Evolutionary conservation across 2,329 filamentous ascomycete genomes (phyloP), one percentile per base, ranked within the genome.

Genomic region (Daldinia sp.): DNA sequence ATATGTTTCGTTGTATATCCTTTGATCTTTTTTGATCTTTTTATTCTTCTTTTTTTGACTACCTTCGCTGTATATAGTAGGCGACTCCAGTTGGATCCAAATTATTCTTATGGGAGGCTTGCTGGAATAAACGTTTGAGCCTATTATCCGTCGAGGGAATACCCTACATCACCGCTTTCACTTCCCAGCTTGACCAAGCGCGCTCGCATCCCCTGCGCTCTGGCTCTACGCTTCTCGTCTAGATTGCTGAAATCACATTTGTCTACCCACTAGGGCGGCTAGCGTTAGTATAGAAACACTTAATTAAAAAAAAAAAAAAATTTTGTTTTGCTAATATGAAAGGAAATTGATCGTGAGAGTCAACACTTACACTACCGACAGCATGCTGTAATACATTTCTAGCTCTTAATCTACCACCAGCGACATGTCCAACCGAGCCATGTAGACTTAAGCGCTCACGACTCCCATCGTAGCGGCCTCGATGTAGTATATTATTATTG

Each of bases 401-500:
- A 52, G 90, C 89, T 60, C 90, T 77, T 62, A 84, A 77, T 39
- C 70, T 74, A 58, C 85, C 84, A 1, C 85, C 87, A 2, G 75
- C 77, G 0, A 80, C 79, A 68, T 88, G 84, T 1, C 90, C 90
- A 47, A 91, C 89, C 57, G 86, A 90, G 5, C 90, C 90, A 76
- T 93, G 90, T 71, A 93, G 77, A 63, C 90, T 92, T 81, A 90
- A 84, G 21, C 90, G 79, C 77, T 92, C 88, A 68, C 79, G 83
- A 1, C 35, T 70, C 10, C 78, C 77, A 67, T 83, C 79, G 75
- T 93, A 93, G 25, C 86, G 85, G 1, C 90, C 90, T 3, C 90
- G 80, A 72, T 93, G 90, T 66, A 96, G 75, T 67, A 96, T 96
- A 75, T 96, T 96, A 73, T 94, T 96, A 76, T 96, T 88, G 74